Evolutionary conservation across 169 alveolate species (phyloP).

Genomic region (Plasmodium coatneyi): DNA sequence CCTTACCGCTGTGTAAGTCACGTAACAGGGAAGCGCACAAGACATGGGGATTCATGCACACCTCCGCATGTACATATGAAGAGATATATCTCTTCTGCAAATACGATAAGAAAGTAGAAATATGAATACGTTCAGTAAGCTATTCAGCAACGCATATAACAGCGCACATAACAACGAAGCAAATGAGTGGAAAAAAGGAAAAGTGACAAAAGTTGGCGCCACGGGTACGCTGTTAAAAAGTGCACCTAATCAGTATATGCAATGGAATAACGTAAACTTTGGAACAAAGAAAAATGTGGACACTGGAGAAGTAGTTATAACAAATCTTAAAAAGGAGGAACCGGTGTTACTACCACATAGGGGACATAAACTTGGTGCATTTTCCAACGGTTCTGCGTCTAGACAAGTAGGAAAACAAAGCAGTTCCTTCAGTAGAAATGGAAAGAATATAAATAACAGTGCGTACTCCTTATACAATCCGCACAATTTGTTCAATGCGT

Average conservation of each 20-base stretch:
- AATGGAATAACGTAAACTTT: conserved; percentile 3
- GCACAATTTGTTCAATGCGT: neutral
- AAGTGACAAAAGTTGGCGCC: neutral
- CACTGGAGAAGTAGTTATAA: neutral
- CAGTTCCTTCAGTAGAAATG: neutral
- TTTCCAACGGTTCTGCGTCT: neutral
- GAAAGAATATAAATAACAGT: neutral
- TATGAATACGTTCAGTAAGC: conserved; percentile 44
- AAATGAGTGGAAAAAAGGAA: conserved; percentile 24
- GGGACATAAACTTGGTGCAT: neutral
- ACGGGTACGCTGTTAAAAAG: conserved; percentile 10
- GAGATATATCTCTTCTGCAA: neutral
- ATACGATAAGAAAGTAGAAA: neutral
- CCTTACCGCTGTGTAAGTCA: neutral
- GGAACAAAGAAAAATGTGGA: neutral
- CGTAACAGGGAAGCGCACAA: neutral
- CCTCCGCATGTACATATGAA: neutral
- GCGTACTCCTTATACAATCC: neutral
- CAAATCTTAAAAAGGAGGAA: conserved; percentile 9
- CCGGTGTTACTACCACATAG: neutral
- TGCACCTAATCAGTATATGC: neutral
- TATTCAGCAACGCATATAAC: conserved; percentile 8
- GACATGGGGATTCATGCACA: neutral
- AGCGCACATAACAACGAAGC: conserved; percentile 4
- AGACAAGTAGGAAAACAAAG: neutral